phyloP scores from a whole-genome alignment of 129 eudicot species.

The Lactuca saligna region DNA sequence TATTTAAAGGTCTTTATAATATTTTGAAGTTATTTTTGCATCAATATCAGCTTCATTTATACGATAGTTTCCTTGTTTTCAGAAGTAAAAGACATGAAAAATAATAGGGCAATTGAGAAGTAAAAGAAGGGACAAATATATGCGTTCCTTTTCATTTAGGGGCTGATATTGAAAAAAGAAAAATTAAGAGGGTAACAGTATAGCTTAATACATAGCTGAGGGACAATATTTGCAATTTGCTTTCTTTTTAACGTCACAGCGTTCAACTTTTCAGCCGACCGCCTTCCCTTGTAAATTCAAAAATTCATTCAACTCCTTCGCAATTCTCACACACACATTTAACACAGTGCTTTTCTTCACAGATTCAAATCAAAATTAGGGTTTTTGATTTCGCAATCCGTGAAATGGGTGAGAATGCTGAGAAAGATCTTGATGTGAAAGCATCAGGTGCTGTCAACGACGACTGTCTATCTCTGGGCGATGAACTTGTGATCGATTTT shows the following conservation, averaged over 20 bases:
- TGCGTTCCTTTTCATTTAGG: not conserved
- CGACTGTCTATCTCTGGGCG: constrained; percentile 8
- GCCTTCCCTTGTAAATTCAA: constrained; percentile 36
- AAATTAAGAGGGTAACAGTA: not conserved
- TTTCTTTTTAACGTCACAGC: constrained; percentile 18
- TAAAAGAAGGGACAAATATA: not conserved
- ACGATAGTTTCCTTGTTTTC: no score
- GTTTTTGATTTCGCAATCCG: constrained; percentile 12
- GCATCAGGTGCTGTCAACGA: not conserved
- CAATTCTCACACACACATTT: constrained; percentile 15
- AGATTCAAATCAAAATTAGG: constrained; percentile 31
- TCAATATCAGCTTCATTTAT: no score
- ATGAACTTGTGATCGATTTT: constrained; percentile 10
- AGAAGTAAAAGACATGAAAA: no score
- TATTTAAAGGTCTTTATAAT: no score
- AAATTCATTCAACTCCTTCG: constrained; percentile 16
- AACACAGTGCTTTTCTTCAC: constrained; percentile 10
- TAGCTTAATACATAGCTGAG: not conserved
- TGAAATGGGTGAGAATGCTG: constrained; percentile 20
- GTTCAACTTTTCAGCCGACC: constrained; percentile 34
- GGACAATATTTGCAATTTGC: constrained; percentile 1
- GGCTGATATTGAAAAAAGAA: not conserved
- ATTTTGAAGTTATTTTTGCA: no score
- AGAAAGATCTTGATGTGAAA: constrained; percentile 7
- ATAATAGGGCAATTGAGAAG: not conserved